A percentile compares a stretch with the other conserved stretches of the same genome.
Conservation (phyloP, 768 basidiomycete genomes). For the Lactarius deliciosus region DNA sequence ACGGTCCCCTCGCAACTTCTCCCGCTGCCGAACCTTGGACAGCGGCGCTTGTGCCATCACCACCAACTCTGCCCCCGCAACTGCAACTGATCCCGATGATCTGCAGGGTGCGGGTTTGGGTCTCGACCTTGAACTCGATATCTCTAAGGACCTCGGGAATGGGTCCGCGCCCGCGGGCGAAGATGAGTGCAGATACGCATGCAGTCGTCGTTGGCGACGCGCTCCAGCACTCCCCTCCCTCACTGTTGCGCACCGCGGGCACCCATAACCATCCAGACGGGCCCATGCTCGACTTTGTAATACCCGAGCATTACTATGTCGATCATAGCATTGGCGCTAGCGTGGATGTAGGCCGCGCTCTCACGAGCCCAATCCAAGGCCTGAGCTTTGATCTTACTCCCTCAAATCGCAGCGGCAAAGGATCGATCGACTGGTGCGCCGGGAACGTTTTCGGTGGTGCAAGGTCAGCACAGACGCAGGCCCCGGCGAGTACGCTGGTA, state of each 20-base stretch:
- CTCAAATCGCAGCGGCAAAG: not conserved
- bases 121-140: conserved; percentile 2
- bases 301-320: not conserved
- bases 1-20: conserved; percentile 22
- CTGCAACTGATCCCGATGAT: not conserved
- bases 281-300: conserved; percentile 18
- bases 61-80: too few relatives aligned
- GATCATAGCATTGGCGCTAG: not conserved
- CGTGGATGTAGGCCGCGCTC: not conserved
- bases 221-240: not conserved
- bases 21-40: not conserved
- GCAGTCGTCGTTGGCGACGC: not conserved
- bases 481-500: too few relatives aligned
- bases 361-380: not conserved
- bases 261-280: conserved; percentile 12
- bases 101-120: not conserved
- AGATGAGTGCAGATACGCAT: too few relatives aligned
- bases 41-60: not conserved
- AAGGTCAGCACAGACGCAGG: too few relatives aligned
- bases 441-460: too few relatives aligned
- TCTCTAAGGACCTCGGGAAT: conserved; percentile 10
- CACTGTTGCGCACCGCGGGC: conserved; percentile 1
- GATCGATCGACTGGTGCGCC: conserved; percentile 15
- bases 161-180: too few relatives aligned
- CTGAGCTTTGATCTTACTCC: not conserved